Conservation (phyloP, 148 eudicot genomes). For the Gaultheria prostrata region DNA sequence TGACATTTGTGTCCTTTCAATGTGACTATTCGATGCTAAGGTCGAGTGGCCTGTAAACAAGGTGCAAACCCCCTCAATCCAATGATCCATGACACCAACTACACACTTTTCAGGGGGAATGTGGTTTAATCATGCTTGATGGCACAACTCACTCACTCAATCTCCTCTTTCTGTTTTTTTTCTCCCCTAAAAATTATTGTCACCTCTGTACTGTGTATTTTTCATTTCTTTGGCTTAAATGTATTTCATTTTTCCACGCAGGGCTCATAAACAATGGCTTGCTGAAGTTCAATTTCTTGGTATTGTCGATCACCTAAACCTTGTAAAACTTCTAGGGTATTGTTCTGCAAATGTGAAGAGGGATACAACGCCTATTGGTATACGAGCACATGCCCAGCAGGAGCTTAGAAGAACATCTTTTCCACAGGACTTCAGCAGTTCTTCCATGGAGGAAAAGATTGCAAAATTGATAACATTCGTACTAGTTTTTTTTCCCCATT, state of each 20-base stretch:
- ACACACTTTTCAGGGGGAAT: neutral
- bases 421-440: conserved; percentile 39
- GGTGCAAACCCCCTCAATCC: too few species aligned
- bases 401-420: conserved; percentile 81
- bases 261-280: conserved; percentile 85
- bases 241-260: conserved; percentile 20
- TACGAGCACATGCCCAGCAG: conserved; percentile 84
- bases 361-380: conserved; percentile 74
- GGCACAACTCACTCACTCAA: neutral
- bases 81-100: neutral
- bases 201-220: neutral
- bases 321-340: conserved; percentile 80
- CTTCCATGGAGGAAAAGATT: conserved; percentile 69
- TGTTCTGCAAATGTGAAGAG: conserved; percentile 72
- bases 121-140: neutral
- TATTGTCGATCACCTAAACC: conserved; percentile 66
- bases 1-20: too few species aligned
- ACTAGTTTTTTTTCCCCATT: too few species aligned
- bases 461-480: too few species aligned
- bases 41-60: too few species aligned
- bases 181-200: neutral
- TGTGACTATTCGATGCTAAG: too few species aligned
- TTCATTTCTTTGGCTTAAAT: neutral
- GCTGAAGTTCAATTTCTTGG: conserved; percentile 93
- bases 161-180: neutral